Base-by-base conservation (phyloP, 2,329 filamentous ascomycete genomes). In the Aspergillus uvarum region DNA sequence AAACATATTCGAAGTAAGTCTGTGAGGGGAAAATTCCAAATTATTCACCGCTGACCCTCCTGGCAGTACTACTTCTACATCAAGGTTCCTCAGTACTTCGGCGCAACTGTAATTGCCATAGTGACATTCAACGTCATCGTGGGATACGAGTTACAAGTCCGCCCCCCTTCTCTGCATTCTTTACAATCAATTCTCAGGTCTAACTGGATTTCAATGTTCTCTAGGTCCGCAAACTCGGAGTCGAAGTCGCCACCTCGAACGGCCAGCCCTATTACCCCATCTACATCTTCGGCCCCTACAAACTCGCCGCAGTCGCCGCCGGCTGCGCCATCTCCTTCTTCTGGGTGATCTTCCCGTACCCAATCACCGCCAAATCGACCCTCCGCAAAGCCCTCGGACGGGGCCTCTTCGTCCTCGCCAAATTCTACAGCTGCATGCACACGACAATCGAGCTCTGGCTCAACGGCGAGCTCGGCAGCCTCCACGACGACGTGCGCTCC, bases 261-360 rank as follows among this genome's bases (percentile, higher is more conserved):
- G 88, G 88, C 1, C 89, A 92, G 67, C 82, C 82, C 1, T 89
- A 83, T 70, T 91, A 90, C 64, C 84, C 86, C 51, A 87, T 89
- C 54, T 90, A 90, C 69, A 70, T 84, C n/a, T 82, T 92, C 3
- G 89, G 83, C 0, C 89, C 89, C 0, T 91, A 91, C 68, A 83
- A 90, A 10, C 79, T 92, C 0, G 87, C 86, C 1, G 85, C 84
- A 1, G 88, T 92, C 0, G 80, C 82, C 1, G 87, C 80, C 1
- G 90, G 89, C 38, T 83, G 89, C 52, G 80, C 85, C 1, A 84
- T 91, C 0, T 89, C 88, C 8, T 92, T 90, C 73, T 81, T 92
- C 70, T 92, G 88, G 88, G 91, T 89, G 0, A 82, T 91, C 55
- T 90, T 92, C 67, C 89, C 89, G 0, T 89, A 84, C 62, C 88